phyloP scores from a whole-genome alignment of 2,329 filamentous ascomycete genomes.

The Lasiodiplodia citricola region DNA sequence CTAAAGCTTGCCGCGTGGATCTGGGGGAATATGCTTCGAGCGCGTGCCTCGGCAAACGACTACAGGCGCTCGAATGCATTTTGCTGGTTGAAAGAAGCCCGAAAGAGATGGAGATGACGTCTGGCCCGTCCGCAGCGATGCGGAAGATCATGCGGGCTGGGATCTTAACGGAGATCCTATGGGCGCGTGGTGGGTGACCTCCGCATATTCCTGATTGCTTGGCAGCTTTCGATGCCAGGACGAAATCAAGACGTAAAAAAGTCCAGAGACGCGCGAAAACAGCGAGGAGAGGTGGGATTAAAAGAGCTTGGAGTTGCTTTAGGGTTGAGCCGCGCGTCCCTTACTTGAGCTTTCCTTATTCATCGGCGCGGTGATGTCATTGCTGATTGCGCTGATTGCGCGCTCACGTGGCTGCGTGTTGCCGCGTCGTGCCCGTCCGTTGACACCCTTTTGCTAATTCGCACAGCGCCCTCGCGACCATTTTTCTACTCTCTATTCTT shows the following conservation, averaged over 20 bases:
- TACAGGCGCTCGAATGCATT: neutral
- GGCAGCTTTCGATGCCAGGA: neutral
- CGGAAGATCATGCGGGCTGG: neutral
- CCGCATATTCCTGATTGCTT: neutral
- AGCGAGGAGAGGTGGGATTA: neutral
- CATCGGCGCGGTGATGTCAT: conserved; percentile 16
- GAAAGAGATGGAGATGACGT: conserved; percentile 1
- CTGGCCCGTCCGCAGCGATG: conserved; percentile 9
- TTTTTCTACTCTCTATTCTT: neutral
- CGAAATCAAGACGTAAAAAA: neutral
- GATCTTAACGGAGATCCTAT: neutral
- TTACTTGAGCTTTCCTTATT: conserved; percentile 7
- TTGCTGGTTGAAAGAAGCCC: neutral
- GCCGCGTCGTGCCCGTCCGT: neutral
- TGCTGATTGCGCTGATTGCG: neutral
- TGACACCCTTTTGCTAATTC: neutral
- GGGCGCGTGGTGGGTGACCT: neutral
- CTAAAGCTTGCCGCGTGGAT: conserved; percentile 11
- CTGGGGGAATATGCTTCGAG: neutral
- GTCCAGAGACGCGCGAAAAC: neutral
- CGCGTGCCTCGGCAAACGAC: neutral
- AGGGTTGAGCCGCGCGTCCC: conserved; percentile 15
- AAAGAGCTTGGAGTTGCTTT: conserved; percentile 13
- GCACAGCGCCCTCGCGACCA: neutral
- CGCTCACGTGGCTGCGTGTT: conserved; percentile 1